Evolutionary conservation across 176 grass and related monocot species (phyloP), one percentile per base, ranked within the genome.

Genomic region (Oryza officinalis): DNA sequence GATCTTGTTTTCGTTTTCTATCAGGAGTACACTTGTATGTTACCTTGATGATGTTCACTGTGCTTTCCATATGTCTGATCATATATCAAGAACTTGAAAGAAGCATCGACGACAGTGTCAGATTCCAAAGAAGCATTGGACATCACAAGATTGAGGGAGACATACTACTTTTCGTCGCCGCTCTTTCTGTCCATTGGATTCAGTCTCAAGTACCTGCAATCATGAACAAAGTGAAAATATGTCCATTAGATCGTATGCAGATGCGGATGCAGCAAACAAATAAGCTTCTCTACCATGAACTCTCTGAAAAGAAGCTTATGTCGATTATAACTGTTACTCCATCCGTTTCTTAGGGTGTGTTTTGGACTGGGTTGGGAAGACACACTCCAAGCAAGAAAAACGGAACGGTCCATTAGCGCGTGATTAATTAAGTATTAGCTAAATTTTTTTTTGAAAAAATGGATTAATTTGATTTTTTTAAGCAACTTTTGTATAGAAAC

Each of bases 81-180:
- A 83, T 83, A 87, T 49, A 87, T 79, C 57, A 83, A 5, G 12
- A 88, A 31, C 5, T 78, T 88, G 80, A 88, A 83, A 20, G 74
- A 78, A 38, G 86, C 80, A 14, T 59, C 67, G 10, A 88, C 75
- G 12, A 79, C 10, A 22, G 43, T 73, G 44, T 73, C 11, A 1
- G 20, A n/a, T 73, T 15, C 73, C 57, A 72, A 13, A 12, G 18
- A 54, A 20, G 26, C 30, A 23, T 20, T 35, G 5, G 4, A 74
- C 26, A 83, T 25, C 33, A 32, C 45, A 59, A 88, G 80, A 18
- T 0, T 40, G 67, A 88, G 80, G 65, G 86, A 83, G 27, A 83
- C 32, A 15, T 83, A 88, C 26, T 83, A 74, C 35, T 72, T 32
- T 27, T 54, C 4, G 22, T 27, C 26, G 1, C 66, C 67, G 2